Evolutionary conservation across 805 yeast genomes (phyloP), one percentile per base, ranked within the genome.

Genomic region (Myxozyma monticola): DNA sequence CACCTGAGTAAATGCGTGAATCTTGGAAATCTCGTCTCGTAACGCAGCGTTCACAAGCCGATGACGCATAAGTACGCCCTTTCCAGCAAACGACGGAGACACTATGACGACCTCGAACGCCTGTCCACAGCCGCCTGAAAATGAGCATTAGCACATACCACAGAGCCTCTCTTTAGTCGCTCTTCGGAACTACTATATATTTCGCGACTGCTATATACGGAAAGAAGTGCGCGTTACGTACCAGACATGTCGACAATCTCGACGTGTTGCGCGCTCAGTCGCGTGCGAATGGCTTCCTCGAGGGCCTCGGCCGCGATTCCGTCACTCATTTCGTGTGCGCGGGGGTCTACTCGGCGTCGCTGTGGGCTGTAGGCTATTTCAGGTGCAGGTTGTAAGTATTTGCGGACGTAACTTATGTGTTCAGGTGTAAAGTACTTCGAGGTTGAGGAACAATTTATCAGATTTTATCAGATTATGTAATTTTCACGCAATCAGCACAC

Each of bases 1-100:
- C 70, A 88, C 89, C 63, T 93, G 97, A 0, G 96, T 88, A 67
- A 95, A 93, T 0, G 99, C 98, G 69, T 93, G 99, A 38, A 93
- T 90, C 4, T 74, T 69, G 0, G 86, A 83, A 28, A 93, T 87
- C 66, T 90, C 96, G n/a, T 84, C 88, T 61, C 84, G 83, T 55
- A 93, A 74, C 1, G 85, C 81, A 28, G 66, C 72, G 68, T 93
- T 93, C 41, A 95, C 96, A 59, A 89, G 62, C 59, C 98, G 75
- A 62, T 91, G 96, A 64, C 99, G 78, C 73, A 82, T 79, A 42
- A 93, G 73, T 66, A 85, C 86, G 70, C 88, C 88, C 70, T 88
- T 88, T 21, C 93, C 93, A 52, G 75, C 68, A 67, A 95, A 93
- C 20, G 73, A 64, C 38, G 80, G 83, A 69, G 74, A 71, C 8